Evolutionary conservation across 441 rosid species (phyloP).

Genomic region (Adansonia grandidieri): DNA sequence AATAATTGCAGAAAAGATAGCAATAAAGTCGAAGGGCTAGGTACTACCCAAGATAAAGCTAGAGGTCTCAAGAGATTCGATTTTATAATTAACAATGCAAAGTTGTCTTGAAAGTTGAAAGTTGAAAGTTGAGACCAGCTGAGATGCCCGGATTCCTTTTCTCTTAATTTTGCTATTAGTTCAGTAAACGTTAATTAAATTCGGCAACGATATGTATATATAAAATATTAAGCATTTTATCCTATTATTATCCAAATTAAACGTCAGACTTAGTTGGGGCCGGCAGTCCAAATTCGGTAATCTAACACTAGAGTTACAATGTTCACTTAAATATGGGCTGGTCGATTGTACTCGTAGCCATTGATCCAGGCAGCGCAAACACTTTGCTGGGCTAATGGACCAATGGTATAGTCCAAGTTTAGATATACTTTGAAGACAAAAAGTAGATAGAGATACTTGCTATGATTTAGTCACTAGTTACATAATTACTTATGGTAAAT

Average conservation of each 20-base stretch:
- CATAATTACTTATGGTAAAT: no score
- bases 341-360: neutral
- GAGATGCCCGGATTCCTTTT: neutral
- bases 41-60: no score
- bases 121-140: no score
- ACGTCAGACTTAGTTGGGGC: neutral
- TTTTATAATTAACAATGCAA: neutral
- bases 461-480: no score
- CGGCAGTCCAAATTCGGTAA: neutral
- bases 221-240: no score
- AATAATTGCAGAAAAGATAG: no score
- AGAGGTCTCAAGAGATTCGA: no score
- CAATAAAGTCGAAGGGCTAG: no score
- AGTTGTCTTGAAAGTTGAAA: neutral
- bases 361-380: neutral
- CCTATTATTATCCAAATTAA: no score
- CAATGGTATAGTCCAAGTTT: neutral
- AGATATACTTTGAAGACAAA: no score
- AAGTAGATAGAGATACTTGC: no score
- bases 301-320: neutral
- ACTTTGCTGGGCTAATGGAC: neutral
- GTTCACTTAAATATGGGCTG: neutral
- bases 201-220: neutral
- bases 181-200: no score
- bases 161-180: neutral